Evolutionary conservation across 768 basidiomycete genomes (phyloP).

Genomic region (Rhodosporidiobolus odoratus): DNA sequence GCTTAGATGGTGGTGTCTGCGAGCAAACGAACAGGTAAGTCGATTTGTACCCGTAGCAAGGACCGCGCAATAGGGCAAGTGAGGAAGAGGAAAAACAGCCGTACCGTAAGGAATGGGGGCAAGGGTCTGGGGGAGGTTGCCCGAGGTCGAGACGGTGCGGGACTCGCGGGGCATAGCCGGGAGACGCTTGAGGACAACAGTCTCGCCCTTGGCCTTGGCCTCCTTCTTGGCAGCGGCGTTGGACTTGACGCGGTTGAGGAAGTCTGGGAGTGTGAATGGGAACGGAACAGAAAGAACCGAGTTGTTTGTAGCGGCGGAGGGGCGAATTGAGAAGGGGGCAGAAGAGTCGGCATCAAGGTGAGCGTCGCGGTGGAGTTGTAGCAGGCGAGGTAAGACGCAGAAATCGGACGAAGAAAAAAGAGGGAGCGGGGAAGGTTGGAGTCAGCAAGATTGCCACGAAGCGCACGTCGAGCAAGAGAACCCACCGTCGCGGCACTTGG

Average conservation of each 20-base stretch:
- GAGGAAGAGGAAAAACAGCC: background rate
- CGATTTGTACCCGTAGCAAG: background rate
- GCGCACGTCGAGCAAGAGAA: no score
- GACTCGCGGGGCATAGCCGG: constrained; percentile 76
- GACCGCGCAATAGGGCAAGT: background rate
- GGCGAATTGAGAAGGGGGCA: background rate
- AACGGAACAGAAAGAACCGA: background rate
- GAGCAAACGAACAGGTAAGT: background rate
- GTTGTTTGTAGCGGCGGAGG: background rate
- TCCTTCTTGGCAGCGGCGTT: constrained; percentile 77
- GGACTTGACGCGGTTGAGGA: constrained; percentile 87
- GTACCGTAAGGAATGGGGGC: constrained; percentile 74
- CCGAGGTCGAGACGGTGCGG: constrained; percentile 60
- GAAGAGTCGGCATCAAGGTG: background rate
- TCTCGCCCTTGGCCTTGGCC: constrained; percentile 86
- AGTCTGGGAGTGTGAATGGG: constrained; percentile 54
- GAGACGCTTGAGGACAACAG: constrained; percentile 75
- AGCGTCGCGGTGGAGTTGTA: background rate
- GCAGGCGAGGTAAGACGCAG: background rate
- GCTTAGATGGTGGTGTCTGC: constrained; percentile 38
- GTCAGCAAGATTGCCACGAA: no score
- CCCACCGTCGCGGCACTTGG: constrained; percentile 73
- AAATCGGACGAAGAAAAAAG: background rate
- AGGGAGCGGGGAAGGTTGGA: background rate
- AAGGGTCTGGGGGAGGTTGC: constrained; percentile 88